Conservation (phyloP, 2,329 filamentous ascomycete genomes). For the Beauveria caledonica region DNA sequence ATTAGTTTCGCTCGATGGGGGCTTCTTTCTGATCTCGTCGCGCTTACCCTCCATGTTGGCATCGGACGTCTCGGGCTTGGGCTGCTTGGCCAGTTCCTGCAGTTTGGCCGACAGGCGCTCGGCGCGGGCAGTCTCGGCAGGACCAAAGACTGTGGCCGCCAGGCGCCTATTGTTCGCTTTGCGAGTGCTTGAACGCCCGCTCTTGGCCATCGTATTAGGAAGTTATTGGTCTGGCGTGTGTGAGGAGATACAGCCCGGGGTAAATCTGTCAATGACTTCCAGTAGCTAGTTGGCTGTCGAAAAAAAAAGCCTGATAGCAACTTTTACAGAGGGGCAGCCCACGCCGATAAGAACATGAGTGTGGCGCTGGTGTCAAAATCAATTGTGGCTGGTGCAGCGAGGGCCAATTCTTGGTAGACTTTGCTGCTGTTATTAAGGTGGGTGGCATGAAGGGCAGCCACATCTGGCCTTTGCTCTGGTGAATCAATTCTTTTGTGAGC, state of each 20-base stretch:
- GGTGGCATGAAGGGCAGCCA: not conserved
- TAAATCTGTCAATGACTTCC: not conserved
- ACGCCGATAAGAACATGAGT: slow-evolving; percentile 4
- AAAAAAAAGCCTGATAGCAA: slow-evolving; percentile 9
- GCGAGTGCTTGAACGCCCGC: slow-evolving; percentile 65
- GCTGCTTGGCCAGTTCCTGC: slow-evolving; percentile 68
- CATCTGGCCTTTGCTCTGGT: not conserved
- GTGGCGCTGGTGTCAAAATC: not conserved
- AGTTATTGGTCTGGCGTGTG: not conserved
- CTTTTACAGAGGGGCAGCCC: slow-evolving; percentile 11
- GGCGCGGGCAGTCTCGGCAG: slow-evolving; percentile 68
- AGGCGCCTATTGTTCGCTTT: slow-evolving; percentile 80
- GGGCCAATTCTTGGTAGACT: not conserved
- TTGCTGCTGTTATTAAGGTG: not conserved
- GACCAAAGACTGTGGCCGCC: slow-evolving; percentile 75
- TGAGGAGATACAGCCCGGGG: not conserved
- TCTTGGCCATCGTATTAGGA: slow-evolving; percentile 70
- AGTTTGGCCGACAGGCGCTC: slow-evolving; percentile 82
- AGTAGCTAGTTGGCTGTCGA: not conserved
- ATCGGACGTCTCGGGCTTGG: slow-evolving; percentile 54
- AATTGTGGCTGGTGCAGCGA: slow-evolving; percentile 1
- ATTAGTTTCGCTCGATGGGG: slow-evolving; percentile 10
- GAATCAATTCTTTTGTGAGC: slow-evolving; percentile 2
- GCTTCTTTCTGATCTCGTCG: not conserved
- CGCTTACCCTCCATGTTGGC: slow-evolving; percentile 36